Evolutionary conservation across 2,329 filamentous ascomycete species (phyloP).

Genomic region (Graphilbum ipis-grandicollis): DNA sequence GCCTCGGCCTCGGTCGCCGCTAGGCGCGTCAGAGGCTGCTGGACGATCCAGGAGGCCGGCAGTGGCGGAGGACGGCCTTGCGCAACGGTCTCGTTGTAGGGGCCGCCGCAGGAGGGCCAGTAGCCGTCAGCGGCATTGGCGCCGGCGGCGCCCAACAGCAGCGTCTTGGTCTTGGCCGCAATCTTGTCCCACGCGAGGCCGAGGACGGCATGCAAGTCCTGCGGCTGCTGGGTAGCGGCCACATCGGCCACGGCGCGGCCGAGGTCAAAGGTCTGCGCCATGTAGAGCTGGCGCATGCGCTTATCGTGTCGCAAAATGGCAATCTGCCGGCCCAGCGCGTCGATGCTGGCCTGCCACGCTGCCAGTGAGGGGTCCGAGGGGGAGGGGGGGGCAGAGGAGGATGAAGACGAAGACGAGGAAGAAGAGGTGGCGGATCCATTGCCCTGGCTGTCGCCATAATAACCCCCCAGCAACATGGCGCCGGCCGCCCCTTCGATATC

Average conservation of each 20-base stretch:
- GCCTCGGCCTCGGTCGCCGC: too few species aligned
- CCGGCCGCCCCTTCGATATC: slow-evolving; percentile 23
- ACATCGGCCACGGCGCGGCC: not conserved
- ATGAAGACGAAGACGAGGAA: too few species aligned
- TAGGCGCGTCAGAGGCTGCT: not conserved
- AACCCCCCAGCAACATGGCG: slow-evolving; percentile 10
- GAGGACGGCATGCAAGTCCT: slow-evolving; percentile 22
- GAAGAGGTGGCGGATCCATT: too few species aligned
- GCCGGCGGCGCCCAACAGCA: not conserved
- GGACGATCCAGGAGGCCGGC: too few species aligned
- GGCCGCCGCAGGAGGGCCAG: not conserved
- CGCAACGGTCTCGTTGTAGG: not conserved
- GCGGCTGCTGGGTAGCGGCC: too few species aligned
- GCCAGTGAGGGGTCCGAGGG: too few species aligned
- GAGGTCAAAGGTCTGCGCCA: slow-evolving; percentile 5
- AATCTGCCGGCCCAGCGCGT: slow-evolving; percentile 2
- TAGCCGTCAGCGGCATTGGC: not conserved
- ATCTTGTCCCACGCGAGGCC: slow-evolving; percentile 15
- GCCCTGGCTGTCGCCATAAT: not conserved
- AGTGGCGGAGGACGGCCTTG: not conserved
- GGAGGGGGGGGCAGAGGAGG: too few species aligned
- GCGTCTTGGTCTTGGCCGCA: not conserved
- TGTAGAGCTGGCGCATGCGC: slow-evolving; percentile 5
- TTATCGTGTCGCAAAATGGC: slow-evolving; percentile 6
- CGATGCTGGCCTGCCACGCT: slow-evolving; percentile 6